A percentile compares a stretch with the other conserved stretches of the same genome.
Conservation (phyloP, 1,284 basidiomycete species). For the Marasmius fiardii region DNA sequence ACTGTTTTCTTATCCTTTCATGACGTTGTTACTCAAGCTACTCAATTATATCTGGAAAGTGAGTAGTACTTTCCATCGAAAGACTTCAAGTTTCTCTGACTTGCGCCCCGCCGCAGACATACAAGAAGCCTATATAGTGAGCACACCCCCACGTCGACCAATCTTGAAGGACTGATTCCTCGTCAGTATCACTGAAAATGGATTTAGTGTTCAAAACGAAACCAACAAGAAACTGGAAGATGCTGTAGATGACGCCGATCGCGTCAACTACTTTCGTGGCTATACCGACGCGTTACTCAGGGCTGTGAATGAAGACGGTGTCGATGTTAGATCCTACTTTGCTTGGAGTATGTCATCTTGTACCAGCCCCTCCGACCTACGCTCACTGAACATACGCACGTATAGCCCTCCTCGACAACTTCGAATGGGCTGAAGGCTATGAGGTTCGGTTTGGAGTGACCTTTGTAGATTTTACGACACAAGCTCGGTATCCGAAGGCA, state of each 20-base stretch:
- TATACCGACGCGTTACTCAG: conserved; percentile 56
- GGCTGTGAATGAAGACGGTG: conserved; percentile 61
- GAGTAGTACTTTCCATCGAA: neutral
- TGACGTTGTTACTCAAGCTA: conserved; percentile 38
- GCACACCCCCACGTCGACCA: neutral
- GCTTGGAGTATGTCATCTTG: conserved; percentile 52
- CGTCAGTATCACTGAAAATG: conserved; percentile 67
- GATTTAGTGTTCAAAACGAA: conserved; percentile 72
- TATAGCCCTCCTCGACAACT: conserved; percentile 71
- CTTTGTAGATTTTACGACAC: conserved; percentile 68
- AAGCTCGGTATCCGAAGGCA: conserved; percentile 66
- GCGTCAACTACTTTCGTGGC: conserved; percentile 67
- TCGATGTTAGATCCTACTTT: conserved; percentile 68
- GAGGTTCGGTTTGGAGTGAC: conserved; percentile 61
- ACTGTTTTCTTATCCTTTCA: neutral
- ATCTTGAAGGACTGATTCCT: neutral
- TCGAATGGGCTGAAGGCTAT: conserved; percentile 75
- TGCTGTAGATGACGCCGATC: conserved; percentile 61
- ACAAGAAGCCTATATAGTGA: conserved; percentile 64
- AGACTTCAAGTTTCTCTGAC: neutral
- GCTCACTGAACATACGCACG: conserved; percentile 28
- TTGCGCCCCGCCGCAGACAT: conserved; percentile 36
- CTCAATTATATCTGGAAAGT: conserved; percentile 64
- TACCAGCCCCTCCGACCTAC: neutral
- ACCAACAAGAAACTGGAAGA: conserved; percentile 46